phyloP scores from a whole-genome alignment of 1,139 yeast genomes.

The Suhomyces yuchorum region DNA sequence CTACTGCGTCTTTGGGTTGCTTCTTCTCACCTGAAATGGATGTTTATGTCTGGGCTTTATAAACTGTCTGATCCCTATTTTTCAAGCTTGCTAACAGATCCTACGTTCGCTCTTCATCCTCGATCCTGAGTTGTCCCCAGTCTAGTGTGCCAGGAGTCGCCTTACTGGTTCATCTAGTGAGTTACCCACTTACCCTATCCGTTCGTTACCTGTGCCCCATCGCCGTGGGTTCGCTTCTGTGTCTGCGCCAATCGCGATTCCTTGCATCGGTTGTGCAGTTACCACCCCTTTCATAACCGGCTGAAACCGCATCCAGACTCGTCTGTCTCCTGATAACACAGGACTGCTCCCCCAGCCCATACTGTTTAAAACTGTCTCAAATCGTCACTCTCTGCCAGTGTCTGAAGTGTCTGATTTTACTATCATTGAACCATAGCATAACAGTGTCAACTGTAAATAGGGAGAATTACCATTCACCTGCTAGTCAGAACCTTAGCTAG shows the following conservation, averaged over 20 bases:
- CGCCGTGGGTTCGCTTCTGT: conserved; percentile 1
- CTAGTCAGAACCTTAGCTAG: background rate
- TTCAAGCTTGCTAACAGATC: background rate
- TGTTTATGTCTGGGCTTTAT: conserved; percentile 9
- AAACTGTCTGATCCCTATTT: background rate
- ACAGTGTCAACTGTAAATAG: background rate
- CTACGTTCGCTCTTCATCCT: background rate
- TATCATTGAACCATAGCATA: background rate
- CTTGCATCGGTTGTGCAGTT: conserved; percentile 11
- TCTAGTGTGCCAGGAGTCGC: background rate
- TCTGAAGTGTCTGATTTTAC: conserved; percentile 1
- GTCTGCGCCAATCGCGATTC: conserved; percentile 10
- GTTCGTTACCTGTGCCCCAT: background rate
- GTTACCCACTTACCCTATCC: background rate
- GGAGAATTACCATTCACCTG: background rate
- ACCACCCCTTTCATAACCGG: conserved; percentile 11
- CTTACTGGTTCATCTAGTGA: background rate
- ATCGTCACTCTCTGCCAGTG: background rate
- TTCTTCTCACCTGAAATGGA: conserved; percentile 7
- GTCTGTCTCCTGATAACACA: conserved; percentile 7
- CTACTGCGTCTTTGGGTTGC: background rate
- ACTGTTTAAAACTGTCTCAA: background rate
- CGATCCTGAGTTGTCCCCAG: background rate
- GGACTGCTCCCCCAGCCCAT: background rate
- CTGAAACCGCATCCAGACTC: conserved; percentile 8